phyloP scores from a whole-genome alignment of 2,329 filamentous ascomycete genomes.

The Cladophialophora bantiana region DNA sequence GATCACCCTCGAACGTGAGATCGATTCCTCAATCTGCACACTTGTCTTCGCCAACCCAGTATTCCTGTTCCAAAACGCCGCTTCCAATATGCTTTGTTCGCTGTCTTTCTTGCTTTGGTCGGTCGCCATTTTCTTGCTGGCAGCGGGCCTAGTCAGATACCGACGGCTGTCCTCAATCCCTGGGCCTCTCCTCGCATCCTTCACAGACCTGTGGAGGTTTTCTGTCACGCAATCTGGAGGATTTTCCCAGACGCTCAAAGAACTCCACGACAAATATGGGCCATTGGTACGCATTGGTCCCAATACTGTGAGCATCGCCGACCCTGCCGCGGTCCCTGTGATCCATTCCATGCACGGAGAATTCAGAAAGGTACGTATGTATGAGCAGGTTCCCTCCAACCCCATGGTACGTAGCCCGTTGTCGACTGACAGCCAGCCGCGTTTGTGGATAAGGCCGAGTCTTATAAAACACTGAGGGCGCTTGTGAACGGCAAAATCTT shows the following conservation, averaged over 20 bases:
- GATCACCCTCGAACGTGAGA: not conserved
- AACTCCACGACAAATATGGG: constrained; percentile 28
- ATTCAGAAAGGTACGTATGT: constrained; percentile 20
- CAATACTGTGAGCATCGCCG: constrained; percentile 25
- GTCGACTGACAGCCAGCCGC: not conserved
- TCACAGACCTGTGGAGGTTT: constrained; percentile 77
- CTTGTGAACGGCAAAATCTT: constrained; percentile 16
- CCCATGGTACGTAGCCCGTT: not conserved
- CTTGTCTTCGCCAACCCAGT: not conserved
- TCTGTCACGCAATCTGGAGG: constrained; percentile 16
- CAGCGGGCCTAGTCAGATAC: constrained; percentile 7
- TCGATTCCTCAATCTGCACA: not conserved
- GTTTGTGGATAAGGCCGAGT: constrained; percentile 32
- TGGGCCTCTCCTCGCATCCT: constrained; percentile 71
- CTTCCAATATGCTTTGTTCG: constrained; percentile 11
- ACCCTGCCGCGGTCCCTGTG: constrained; percentile 24
- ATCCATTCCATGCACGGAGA: constrained; percentile 25
- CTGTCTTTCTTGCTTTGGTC: constrained; percentile 6
- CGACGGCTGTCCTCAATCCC: constrained; percentile 50
- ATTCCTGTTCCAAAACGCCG: too few relatives aligned
- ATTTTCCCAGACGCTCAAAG: constrained; percentile 36
- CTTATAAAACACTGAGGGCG: constrained; percentile 40
- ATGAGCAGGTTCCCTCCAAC: too few relatives aligned
- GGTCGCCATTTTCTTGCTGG: constrained; percentile 1
- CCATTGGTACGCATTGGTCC: constrained; percentile 31